phyloP scores from a whole-genome alignment of 1,139 yeast genomes.

The Protomyces lactucae-debilis region DNA sequence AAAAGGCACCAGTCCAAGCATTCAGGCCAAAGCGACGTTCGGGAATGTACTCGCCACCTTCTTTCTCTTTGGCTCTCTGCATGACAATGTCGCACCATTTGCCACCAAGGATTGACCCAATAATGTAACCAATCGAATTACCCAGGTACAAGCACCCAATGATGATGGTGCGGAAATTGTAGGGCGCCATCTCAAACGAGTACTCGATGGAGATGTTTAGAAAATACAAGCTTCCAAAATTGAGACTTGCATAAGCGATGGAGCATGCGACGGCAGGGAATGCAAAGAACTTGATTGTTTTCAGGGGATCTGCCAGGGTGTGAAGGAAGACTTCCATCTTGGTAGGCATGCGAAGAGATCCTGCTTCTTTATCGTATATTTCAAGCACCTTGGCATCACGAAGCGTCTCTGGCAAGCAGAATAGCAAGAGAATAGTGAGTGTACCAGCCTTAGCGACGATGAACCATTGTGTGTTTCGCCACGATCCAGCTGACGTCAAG shows the following conservation, averaged over 20 bases:
- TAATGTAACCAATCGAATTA: slow-evolving; percentile 68
- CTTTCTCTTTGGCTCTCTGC: slow-evolving; percentile 36
- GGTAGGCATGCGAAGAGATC: slow-evolving; percentile 43
- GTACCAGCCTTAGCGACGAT: slow-evolving; percentile 63
- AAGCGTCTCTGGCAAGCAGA: slow-evolving; percentile 72
- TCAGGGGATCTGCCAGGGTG: slow-evolving; percentile 24
- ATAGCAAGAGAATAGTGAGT: slow-evolving; percentile 48
- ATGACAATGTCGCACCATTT: slow-evolving; percentile 67
- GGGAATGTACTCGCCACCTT: slow-evolving; percentile 64
- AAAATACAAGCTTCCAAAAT: slow-evolving; percentile 50
- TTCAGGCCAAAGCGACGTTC: slow-evolving; percentile 78
- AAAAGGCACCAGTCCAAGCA: slow-evolving; percentile 56
- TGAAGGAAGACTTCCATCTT: slow-evolving; percentile 37
- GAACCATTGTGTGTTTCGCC: slow-evolving; percentile 90
- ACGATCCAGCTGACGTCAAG: slow-evolving; percentile 65
- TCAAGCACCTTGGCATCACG: slow-evolving; percentile 23
- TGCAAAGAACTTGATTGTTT: slow-evolving; percentile 42
- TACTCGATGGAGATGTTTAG: slow-evolving; percentile 70
- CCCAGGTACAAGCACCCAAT: slow-evolving; percentile 78
- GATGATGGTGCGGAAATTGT: slow-evolving; percentile 59
- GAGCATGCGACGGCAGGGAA: slow-evolving; percentile 73
- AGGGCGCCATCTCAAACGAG: slow-evolving; percentile 60
- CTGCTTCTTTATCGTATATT: slow-evolving; percentile 1
- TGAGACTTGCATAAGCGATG: slow-evolving; percentile 49
- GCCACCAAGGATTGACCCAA: slow-evolving; percentile 74